Conservation (phyloP, 2,329 filamentous ascomycete species). For the Venturiaceae sp. region DNA sequence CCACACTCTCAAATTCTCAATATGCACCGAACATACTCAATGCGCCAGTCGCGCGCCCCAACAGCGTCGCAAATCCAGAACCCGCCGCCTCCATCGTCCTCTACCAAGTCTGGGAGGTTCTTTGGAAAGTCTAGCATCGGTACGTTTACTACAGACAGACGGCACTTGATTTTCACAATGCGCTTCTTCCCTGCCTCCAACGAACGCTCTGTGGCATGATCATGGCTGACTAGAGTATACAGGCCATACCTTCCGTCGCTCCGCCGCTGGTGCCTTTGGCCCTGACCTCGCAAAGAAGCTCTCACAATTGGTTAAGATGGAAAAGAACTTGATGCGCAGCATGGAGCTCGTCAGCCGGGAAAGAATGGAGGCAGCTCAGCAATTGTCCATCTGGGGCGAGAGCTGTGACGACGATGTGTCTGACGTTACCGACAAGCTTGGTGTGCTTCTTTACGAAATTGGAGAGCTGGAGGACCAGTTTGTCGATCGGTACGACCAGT, state of each 20-base stretch:
- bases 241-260: slow-evolving; percentile 65
- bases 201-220: slow-evolving; percentile 1
- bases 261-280: slow-evolving; percentile 66
- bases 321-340: slow-evolving; percentile 99
- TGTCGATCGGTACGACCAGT: slow-evolving; percentile 98
- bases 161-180: no score
- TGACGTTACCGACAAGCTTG: slow-evolving; percentile 97
- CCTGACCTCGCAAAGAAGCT: slow-evolving; percentile 96
- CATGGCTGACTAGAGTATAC: background rate
- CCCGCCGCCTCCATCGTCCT: slow-evolving; percentile 82
- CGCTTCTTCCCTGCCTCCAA: background rate
- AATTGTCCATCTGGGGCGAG: slow-evolving; percentile 97
- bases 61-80: slow-evolving; percentile 89
- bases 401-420: slow-evolving; percentile 94
- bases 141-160: slow-evolving; percentile 39
- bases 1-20: background rate
- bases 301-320: slow-evolving; percentile 97
- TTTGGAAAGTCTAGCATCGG: slow-evolving; percentile 81
- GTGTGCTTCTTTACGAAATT: slow-evolving; percentile 95
- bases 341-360: slow-evolving; percentile 91
- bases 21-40: slow-evolving; percentile 54
- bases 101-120: slow-evolving; percentile 82
- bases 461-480: slow-evolving; percentile 97
- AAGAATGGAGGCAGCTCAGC: slow-evolving; percentile 98
- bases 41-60: slow-evolving; percentile 93